A percentile compares a stretch with the other conserved stretches of the same genome.
phyloP scores from a whole-genome alignment of 306 rosid species.

The Malus fusca region DNA sequence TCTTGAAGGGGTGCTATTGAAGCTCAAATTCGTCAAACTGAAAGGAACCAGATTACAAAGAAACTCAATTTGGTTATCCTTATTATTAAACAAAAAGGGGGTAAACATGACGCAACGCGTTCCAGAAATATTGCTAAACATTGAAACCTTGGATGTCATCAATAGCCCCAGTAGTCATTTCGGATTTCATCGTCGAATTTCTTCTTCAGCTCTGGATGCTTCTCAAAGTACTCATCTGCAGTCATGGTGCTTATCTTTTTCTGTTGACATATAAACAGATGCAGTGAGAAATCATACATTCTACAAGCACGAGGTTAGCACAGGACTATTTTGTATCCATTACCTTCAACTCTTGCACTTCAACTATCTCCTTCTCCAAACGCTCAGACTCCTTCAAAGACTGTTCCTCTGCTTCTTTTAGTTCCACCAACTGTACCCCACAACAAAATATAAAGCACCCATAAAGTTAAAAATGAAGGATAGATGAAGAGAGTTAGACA shows the following conservation, averaged over 20 bases:
- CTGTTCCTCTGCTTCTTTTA: slow-evolving; percentile 81
- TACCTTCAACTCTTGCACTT: slow-evolving; percentile 89
- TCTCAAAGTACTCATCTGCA: slow-evolving; percentile 82
- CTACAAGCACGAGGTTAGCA: background rate
- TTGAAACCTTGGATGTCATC: slow-evolving; percentile 20
- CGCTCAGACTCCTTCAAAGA: slow-evolving; percentile 90
- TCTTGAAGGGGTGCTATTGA: background rate
- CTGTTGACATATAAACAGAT: slow-evolving; percentile 30
- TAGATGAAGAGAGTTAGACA: background rate
- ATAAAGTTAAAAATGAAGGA: background rate
- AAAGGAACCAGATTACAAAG: slow-evolving; percentile 30
- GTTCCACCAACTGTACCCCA: slow-evolving; percentile 62
- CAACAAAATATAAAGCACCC: slow-evolving; percentile 8
- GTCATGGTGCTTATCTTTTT: slow-evolving; percentile 86
- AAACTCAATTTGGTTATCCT: slow-evolving; percentile 31
- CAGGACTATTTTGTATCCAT: background rate
- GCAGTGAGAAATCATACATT: slow-evolving; percentile 18
- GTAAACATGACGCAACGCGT: slow-evolving; percentile 25
- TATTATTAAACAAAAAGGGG: slow-evolving; percentile 46
- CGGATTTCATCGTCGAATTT: slow-evolving; percentile 93
- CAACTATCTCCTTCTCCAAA: slow-evolving; percentile 76
- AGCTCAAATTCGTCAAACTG: slow-evolving; percentile 18
- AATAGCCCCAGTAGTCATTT: slow-evolving; percentile 91
- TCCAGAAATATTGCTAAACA: slow-evolving; percentile 28
- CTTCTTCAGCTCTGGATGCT: slow-evolving; percentile 88